Evolutionary conservation across 192 early-diverging fungal species (phyloP).

Genomic region (Linnemannia hyalina): DNA sequence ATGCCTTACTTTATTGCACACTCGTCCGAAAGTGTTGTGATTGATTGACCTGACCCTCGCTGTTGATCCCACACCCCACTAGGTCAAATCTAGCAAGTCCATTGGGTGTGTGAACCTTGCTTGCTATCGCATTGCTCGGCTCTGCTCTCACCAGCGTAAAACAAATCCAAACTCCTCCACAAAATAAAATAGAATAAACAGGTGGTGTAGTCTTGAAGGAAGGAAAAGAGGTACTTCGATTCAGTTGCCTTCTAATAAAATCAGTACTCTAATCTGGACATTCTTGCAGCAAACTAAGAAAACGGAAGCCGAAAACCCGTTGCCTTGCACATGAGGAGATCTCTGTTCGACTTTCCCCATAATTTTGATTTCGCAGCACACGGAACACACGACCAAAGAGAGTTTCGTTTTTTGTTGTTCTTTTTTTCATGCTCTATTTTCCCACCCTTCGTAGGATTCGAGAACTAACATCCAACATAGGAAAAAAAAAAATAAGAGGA

Average conservation of each 20-base stretch:
- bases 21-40: background rate
- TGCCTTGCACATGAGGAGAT: background rate
- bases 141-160: background rate
- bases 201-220: background rate
- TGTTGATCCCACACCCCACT: background rate
- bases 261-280: too few species aligned
- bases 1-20: background rate
- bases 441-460: too few species aligned
- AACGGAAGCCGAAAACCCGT: background rate
- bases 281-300: background rate
- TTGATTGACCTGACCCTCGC: background rate
- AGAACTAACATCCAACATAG: background rate
- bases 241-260: background rate
- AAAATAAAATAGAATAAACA: background rate
- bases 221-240: too few species aligned
- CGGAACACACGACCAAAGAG: too few species aligned
- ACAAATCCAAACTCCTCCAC: constrained; percentile 22
- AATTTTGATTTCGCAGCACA: too few species aligned
- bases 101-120: background rate
- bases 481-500: background rate
- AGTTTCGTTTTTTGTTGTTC: too few species aligned
- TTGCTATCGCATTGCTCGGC: background rate
- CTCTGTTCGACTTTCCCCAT: background rate
- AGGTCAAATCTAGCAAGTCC: background rate
- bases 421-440: too few species aligned